phyloP scores from a whole-genome alignment of 257 asterid genomes.

The Solanum megistacrolobum region DNA sequence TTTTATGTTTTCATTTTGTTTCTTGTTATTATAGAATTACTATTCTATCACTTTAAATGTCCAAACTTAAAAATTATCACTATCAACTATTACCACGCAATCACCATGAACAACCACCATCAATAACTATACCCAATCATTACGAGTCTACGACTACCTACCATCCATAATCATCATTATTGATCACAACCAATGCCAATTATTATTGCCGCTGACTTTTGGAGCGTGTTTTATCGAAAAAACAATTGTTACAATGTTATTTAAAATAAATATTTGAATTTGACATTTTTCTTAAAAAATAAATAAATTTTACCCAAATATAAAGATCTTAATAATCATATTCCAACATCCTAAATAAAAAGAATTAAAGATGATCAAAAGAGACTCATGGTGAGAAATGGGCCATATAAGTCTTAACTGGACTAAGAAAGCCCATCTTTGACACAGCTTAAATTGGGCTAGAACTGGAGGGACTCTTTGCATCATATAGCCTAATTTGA shows the following conservation, averaged over 20 bases:
- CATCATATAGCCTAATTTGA: neutral
- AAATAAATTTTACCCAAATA: neutral
- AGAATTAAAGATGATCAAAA: neutral
- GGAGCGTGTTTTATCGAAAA: neutral
- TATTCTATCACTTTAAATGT: neutral
- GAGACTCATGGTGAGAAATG: neutral
- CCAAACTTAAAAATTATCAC: neutral
- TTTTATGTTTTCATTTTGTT: too few species aligned
- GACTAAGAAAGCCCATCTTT: neutral
- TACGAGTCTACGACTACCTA: neutral
- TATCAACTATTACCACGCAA: neutral
- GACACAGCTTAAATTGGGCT: neutral
- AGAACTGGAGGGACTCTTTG: neutral
- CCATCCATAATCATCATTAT: neutral
- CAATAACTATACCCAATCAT: neutral
- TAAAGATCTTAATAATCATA: neutral
- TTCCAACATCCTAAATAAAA: neutral
- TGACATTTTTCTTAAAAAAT: too few species aligned
- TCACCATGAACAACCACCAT: neutral
- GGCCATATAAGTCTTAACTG: neutral
- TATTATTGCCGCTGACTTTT: neutral
- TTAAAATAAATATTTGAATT: neutral
- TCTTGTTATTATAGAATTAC: neutral
- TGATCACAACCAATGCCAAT: neutral
- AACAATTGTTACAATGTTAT: neutral